Evolutionary conservation across 805 yeast species (phyloP), one percentile per base, ranked within the genome.

Genomic region (Spencermartinsiella europaea): DNA sequence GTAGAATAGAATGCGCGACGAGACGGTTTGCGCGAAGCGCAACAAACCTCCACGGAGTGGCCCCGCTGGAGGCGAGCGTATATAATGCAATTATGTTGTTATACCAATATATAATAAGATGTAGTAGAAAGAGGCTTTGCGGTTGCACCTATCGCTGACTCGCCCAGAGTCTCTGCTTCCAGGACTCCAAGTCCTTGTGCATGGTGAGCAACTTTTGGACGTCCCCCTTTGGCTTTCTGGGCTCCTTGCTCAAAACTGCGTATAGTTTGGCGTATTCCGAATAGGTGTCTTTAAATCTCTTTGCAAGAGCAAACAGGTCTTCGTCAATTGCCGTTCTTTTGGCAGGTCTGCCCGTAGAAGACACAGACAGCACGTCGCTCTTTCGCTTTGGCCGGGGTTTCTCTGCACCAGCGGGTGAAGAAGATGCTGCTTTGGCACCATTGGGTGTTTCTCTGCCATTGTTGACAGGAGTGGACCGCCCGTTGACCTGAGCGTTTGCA

Each of bases 151-250:
- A 34, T 20, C 34, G 28, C 8, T 14, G 20, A n/a, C 28, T 19
- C n/a, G 72, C 76, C 82, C 82, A 77, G 16, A 80, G 65, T 53
- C 72, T 68, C 48, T 68, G 69, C 60, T 80, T 80, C 83, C 83
- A 77, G 35, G 70, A 70, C 16, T 75, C 69, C 42, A 80, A 62
- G 36, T 69, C 68, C 27, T 70, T 71, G 60, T 80, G 85, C 62
- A 80, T 57, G 42, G 72, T 72, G 56, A 71, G 67, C 41, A 80
- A 61, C 57, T 63, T 67, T 56, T 60, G 74, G 48, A 62, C 63
- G 48, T 62, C 63, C 35, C 59, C 42, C 35, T 53, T 46, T 20
- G 53, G 50, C 25, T 53, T 49, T 21, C 40, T 40, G 17, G 33
- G 38, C 10, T 53, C 47, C 21, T 57, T 53, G 7, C 47, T 27